These are phyloP conservation scores for Podochytrium sp. DNA, from an alignment of 192 early-diverging fungal species.

Conservation along the genomic window DNA sequence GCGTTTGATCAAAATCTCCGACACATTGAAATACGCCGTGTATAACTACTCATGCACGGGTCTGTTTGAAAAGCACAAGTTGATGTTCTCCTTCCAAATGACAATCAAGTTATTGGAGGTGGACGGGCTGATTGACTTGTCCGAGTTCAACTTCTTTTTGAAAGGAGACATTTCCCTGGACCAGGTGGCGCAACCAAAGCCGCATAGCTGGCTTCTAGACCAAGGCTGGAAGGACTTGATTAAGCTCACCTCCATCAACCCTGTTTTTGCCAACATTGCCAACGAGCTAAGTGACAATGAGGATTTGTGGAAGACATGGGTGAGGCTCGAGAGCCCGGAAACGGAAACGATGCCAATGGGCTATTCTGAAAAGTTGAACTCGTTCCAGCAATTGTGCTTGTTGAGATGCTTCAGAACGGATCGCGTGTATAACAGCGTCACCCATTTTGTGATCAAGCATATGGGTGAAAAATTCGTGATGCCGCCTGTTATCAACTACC, in stretches of 20 bases:
- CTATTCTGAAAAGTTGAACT: slow-evolving; percentile 51
- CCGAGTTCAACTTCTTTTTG: slow-evolving; percentile 64
- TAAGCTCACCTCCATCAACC: slow-evolving; percentile 48
- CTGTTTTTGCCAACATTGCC: slow-evolving; percentile 48
- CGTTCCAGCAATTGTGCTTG: slow-evolving; percentile 64
- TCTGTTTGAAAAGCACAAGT: slow-evolving; percentile 65
- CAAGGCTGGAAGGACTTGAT: slow-evolving; percentile 67
- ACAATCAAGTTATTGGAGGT: slow-evolving; percentile 64
- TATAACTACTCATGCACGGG: slow-evolving; percentile 70
- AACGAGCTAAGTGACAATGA: slow-evolving; percentile 52
- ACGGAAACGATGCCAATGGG: slow-evolving; percentile 54
- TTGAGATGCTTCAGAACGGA: slow-evolving; percentile 63
- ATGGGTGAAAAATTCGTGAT: slow-evolving; percentile 72
- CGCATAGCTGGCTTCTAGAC: slow-evolving; percentile 58
- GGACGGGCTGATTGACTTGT: slow-evolving; percentile 54
- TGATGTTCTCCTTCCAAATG: slow-evolving; percentile 72
- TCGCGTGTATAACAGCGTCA: slow-evolving; percentile 64
- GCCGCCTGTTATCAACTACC: slow-evolving; percentile 68
- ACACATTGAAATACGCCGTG: slow-evolving; percentile 64
- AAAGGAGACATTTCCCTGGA: slow-evolving; percentile 68
- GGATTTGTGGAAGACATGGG: slow-evolving; percentile 52
- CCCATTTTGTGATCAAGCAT: slow-evolving; percentile 62
- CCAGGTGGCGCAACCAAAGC: slow-evolving; percentile 51
- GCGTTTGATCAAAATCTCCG: slow-evolving; percentile 57
- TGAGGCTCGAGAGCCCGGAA: slow-evolving; percentile 53